These are phyloP conservation scores for Zygoascus flipseniorum DNA, from an alignment of 805 yeast genomes.

Conservation along the genomic window DNA sequence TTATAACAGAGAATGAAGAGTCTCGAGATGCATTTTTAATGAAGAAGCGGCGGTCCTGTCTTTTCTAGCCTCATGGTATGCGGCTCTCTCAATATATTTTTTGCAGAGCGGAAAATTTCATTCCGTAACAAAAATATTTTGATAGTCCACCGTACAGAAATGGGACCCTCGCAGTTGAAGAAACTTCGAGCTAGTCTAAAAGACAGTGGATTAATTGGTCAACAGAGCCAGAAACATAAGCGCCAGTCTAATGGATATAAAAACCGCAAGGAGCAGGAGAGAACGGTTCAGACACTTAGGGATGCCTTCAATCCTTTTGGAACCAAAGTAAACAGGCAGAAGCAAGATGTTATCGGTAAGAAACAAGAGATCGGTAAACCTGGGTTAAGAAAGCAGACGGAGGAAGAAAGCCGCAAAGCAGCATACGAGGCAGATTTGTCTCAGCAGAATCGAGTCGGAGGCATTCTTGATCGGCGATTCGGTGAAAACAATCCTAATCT, in stretches of 20 bases:
- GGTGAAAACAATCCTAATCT: conserved; percentile 72
- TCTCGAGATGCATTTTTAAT: too few relatives aligned
- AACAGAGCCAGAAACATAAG: conserved; percentile 46
- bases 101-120: neutral
- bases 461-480: conserved; percentile 76
- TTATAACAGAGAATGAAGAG: too few relatives aligned
- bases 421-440: conserved; percentile 56
- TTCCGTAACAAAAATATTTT: neutral
- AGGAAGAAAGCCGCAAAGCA: conserved; percentile 49
- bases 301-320: conserved; percentile 89
- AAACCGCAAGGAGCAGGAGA: conserved; percentile 50
- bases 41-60: too few relatives aligned
- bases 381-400: conserved; percentile 57
- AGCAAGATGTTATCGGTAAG: conserved; percentile 39
- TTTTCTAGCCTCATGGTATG: too few relatives aligned
- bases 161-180: conserved; percentile 88
- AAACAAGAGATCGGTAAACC: conserved; percentile 51
- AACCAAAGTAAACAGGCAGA: conserved; percentile 57
- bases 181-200: conserved; percentile 69
- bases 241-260: conserved; percentile 32
- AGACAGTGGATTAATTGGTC: conserved; percentile 79
- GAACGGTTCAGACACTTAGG: conserved; percentile 53
- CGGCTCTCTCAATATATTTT: neutral
- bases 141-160: conserved; percentile 18
- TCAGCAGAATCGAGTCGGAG: conserved; percentile 66